Percentiles rank a stretch among this genome's conserved stretches.
These are phyloP conservation scores for Lentinula edodes DNA, from an alignment of 768 basidiomycete species.

Conservation along the genomic window DNA sequence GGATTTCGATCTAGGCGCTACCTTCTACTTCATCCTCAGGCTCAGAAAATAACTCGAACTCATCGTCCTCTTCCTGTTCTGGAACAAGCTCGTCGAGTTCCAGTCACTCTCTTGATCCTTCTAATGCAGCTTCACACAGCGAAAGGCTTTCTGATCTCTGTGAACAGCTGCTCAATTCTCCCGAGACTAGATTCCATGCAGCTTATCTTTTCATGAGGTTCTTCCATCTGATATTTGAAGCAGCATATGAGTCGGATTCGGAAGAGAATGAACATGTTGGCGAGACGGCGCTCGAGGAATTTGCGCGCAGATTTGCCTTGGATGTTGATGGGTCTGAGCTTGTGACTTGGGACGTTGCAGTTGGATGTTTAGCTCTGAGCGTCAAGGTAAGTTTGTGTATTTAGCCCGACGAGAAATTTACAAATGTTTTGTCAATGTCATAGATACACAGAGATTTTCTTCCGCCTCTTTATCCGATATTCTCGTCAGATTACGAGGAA, in stretches of 20 bases:
- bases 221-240: conserved; percentile 34
- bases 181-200: conserved; percentile 63
- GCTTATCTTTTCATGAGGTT: conserved; percentile 56
- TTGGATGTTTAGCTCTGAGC: conserved; percentile 54
- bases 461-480: conserved; percentile 47
- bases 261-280: not conserved
- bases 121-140: conserved; percentile 8
- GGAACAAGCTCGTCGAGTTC: not conserved
- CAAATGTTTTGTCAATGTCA: not conserved
- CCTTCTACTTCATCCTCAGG: not conserved
- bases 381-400: conserved; percentile 42
- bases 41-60: not conserved
- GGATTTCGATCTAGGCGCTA: not conserved
- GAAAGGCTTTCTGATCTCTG: conserved; percentile 26
- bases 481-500: conserved; percentile 41
- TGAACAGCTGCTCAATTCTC: conserved; percentile 49
- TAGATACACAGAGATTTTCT: conserved; percentile 65
- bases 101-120: not conserved
- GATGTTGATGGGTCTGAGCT: conserved; percentile 23
- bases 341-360: conserved; percentile 51
- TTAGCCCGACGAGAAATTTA: not conserved
- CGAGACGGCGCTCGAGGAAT: not conserved
- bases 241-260: not conserved
- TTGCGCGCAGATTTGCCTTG: not conserved
- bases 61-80: conserved; percentile 2